Percentiles rank a stretch among this genome's conserved stretches.
phyloP scores from a whole-genome alignment of 352 stramenopile genomes.

The Globisporangium canariense region DNA sequence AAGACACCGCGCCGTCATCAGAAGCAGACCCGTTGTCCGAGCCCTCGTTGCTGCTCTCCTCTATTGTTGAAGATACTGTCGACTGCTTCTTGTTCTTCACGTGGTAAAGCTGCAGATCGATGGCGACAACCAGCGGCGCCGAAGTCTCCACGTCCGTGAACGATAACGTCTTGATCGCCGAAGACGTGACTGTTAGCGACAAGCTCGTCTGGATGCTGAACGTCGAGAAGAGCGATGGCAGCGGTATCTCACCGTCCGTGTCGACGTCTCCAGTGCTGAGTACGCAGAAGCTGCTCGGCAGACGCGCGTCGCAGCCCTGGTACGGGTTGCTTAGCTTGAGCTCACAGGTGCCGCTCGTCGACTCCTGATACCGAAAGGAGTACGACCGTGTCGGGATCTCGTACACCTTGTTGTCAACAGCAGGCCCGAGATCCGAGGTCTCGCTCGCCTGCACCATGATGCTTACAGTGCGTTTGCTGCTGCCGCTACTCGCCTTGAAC shows the following conservation, averaged over 20 bases:
- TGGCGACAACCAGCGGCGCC: neutral
- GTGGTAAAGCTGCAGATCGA: conserved; percentile 1
- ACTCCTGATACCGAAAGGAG: neutral
- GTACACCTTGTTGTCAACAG: conserved; percentile 5
- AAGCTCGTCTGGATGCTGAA: conserved; percentile 1
- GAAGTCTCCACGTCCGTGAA: neutral
- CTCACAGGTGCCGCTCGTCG: neutral
- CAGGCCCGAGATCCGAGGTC: neutral
- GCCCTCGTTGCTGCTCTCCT: neutral
- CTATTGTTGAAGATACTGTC: neutral
- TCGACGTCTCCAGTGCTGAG: neutral
- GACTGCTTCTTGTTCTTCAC: neutral
- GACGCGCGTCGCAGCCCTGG: neutral
- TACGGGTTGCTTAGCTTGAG: neutral
- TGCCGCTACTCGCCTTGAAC: neutral
- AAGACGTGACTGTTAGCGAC: neutral
- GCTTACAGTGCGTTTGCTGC: neutral
- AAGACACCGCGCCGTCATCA: neutral
- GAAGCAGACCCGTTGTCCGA: neutral
- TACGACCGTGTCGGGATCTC: conserved; percentile 4
- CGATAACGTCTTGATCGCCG: neutral
- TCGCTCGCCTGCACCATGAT: neutral
- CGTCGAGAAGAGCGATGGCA: neutral
- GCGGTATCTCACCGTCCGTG: neutral
- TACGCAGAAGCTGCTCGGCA: neutral